Evolutionary conservation across 1,284 basidiomycete genomes (phyloP).

Genomic region (Chalciporus piperatoides): DNA sequence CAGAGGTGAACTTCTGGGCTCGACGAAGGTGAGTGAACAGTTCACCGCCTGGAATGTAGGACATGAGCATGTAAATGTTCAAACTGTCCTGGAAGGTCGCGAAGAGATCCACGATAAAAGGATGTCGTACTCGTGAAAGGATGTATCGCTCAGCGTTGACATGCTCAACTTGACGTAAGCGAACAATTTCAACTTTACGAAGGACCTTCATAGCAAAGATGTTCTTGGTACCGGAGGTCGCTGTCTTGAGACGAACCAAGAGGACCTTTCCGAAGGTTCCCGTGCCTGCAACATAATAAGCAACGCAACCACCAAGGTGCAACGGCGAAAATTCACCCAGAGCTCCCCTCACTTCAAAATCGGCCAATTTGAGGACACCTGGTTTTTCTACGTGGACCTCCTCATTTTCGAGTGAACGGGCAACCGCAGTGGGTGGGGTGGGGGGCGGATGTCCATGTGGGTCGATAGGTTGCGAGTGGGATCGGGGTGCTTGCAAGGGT

Average conservation of each 20-base stretch:
- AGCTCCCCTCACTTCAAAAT: constrained; percentile 78
- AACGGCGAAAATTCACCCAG: constrained; percentile 48
- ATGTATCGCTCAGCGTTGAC: constrained; percentile 98
- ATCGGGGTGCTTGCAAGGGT: constrained; percentile 8
- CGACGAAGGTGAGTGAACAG: constrained; percentile 92
- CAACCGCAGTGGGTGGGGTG: constrained; percentile 41
- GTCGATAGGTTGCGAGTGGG: constrained; percentile 13
- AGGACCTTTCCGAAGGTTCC: constrained; percentile 94
- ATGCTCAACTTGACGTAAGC: constrained; percentile 96
- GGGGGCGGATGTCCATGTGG: constrained; percentile 18
- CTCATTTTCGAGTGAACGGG: constrained; percentile 66
- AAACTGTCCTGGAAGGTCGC: constrained; percentile 95
- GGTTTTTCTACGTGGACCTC: constrained; percentile 54
- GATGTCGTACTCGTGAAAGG: constrained; percentile 80
- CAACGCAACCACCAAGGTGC: constrained; percentile 3
- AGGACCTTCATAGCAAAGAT: constrained; percentile 94
- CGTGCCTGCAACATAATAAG: constrained; percentile 55
- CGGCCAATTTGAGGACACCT: constrained; percentile 60
- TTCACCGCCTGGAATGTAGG: constrained; percentile 97
- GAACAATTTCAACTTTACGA: constrained; percentile 89
- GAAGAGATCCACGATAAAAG: constrained; percentile 85
- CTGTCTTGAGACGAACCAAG: constrained; percentile 66
- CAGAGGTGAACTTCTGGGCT: constrained; percentile 93
- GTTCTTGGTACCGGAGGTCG: constrained; percentile 47
- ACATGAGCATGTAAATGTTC: constrained; percentile 99